These are phyloP conservation scores for Salix suchowensis DNA, from an alignment of 345 rosid species.

Conservation along the genomic window DNA sequence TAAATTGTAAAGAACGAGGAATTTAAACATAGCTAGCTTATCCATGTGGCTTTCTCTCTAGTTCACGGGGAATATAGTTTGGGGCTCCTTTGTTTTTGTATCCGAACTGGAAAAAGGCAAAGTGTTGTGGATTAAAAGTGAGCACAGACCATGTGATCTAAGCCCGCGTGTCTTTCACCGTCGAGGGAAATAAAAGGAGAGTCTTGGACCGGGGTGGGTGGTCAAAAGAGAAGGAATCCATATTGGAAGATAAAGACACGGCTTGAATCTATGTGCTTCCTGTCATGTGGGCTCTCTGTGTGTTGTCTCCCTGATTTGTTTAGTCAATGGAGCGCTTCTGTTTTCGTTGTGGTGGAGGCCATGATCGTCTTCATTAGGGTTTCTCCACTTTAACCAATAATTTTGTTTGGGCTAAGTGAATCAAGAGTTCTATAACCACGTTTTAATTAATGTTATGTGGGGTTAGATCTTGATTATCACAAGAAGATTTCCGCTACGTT, in stretches of 20 bases:
- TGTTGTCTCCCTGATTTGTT: conserved; percentile 1
- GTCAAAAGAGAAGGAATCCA: conserved; percentile 23
- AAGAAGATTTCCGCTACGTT: too few species aligned
- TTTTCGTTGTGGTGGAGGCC: conserved; percentile 15
- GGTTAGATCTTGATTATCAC: too few species aligned
- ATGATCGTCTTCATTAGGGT: conserved; percentile 21
- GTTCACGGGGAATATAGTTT: background rate
- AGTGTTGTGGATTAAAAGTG: background rate
- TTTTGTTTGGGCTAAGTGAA: conserved; percentile 10
- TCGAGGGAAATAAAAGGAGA: conserved; percentile 3
- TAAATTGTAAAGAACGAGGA: background rate
- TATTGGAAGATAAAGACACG: conserved; percentile 1
- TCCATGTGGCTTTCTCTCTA: background rate
- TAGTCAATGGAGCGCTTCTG: conserved; percentile 13
- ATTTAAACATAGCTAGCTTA: background rate
- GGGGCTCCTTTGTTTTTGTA: background rate
- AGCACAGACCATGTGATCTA: conserved; percentile 4
- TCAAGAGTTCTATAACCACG: background rate
- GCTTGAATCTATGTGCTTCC: conserved; percentile 4
- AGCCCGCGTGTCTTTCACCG: background rate
- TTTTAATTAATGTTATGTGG: background rate
- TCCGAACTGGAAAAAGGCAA: background rate
- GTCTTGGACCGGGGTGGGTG: conserved; percentile 28
- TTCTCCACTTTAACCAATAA: conserved; percentile 11
- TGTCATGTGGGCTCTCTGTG: conserved; percentile 2